Evolutionary conservation across 169 alveolate species (phyloP), one percentile per base, ranked within the genome.

Genomic region (Plasmodium sp.): DNA sequence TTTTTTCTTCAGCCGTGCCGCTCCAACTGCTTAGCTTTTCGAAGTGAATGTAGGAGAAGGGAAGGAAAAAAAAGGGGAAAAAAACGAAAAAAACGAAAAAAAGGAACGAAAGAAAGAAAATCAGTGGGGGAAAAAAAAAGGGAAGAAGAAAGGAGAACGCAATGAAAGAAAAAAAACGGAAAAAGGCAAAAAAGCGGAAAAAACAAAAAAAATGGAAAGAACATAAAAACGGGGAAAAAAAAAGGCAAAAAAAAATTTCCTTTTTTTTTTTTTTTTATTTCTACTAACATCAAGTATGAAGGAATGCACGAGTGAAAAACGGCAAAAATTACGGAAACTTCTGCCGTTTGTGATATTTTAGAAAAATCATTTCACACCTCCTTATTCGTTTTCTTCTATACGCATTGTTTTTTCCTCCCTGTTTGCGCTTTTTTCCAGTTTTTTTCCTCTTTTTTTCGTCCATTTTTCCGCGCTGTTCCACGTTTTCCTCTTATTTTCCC

Each of bases 191-290:
- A 81, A 51, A 51, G 18, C 54, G 43, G 43, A 33, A 54, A 82
- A 12, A 67, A 62, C 5, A 62, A n/a, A 67, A 67, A 67, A 67
- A 67, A 27, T 6, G 77, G 39, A 31, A 67, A 27, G 31, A 67
- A 67, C 12, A 67, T 27, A 67, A 5, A 67, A 22, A 16, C 62
- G 62, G 7, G 6, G 62, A 22, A 6, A 67, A 67, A 67, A 27
- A 67, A 67, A 62, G 12, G 36, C 16, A 7, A 62, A n/a, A 62
- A 62, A 62, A 62, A 62, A 62, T 0, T 67, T 18, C 5, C 33
- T 67, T 67, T 67, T 62, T 67, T 67, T 62, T 67, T 67, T 67
- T 67, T 67, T 67, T 67, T 67, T 67, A 67, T 67, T 67, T 67
- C 77, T 67, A 67, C 77, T 67, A 67, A 67, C 16, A 67, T 67